Evolutionary conservation across 2,329 filamentous ascomycete genomes (phyloP).

Genomic region (Ophiostoma sp.): DNA sequence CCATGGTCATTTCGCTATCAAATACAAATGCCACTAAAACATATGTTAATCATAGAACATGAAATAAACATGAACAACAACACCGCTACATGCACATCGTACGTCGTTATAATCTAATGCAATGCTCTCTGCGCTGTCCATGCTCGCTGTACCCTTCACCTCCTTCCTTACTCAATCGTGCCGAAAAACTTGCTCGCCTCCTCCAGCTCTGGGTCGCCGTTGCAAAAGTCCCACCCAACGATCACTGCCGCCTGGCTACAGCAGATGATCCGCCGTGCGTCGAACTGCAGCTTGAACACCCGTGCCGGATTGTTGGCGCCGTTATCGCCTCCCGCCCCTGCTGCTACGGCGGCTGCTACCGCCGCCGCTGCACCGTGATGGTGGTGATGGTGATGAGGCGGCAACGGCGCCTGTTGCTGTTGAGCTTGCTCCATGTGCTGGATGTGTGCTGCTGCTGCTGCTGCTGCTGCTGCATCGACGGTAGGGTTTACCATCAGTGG

Average conservation of each 20-base stretch:
- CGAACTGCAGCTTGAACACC: slow-evolving; percentile 96
- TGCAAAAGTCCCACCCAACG: slow-evolving; percentile 97
- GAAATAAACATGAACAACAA: neutral
- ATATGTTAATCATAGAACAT: neutral
- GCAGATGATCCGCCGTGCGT: slow-evolving; percentile 86
- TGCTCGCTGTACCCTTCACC: too few species aligned
- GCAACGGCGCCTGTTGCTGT: too few species aligned
- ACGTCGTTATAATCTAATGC: neutral
- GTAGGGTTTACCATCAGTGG: too few species aligned
- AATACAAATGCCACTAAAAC: neutral
- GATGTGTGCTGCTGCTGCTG: neutral
- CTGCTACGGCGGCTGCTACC: neutral
- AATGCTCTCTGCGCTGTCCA: too few species aligned
- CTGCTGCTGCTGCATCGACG: neutral
- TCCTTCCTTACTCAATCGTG: slow-evolving; percentile 44
- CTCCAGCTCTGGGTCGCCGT: slow-evolving; percentile 72
- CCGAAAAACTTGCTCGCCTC: slow-evolving; percentile 74
- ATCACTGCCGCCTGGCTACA: slow-evolving; percentile 89
- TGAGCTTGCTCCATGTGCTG: neutral
- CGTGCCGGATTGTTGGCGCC: slow-evolving; percentile 41
- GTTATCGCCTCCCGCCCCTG: neutral
- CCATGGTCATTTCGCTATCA: neutral
- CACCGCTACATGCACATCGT: neutral
- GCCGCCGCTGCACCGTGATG: neutral
- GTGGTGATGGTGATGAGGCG: neutral